Conservation (phyloP, 805 yeast species). For the Phaffomyces opuntiae region DNA sequence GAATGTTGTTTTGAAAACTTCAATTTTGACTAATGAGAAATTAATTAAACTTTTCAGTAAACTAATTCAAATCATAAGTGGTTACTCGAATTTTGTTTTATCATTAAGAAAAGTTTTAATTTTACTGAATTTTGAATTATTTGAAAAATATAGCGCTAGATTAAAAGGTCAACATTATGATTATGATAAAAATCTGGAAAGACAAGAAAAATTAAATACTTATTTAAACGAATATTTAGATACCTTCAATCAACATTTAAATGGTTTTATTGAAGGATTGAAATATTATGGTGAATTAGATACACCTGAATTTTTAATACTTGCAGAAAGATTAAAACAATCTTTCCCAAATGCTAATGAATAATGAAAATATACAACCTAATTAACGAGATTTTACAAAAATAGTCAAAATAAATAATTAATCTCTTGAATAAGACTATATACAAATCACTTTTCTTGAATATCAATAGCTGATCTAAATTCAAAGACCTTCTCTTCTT, state of each 20-base stretch:
- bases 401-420: background rate
- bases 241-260: constrained; percentile 37
- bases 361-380: background rate
- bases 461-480: no score
- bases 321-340: constrained; percentile 36
- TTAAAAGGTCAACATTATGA: constrained; percentile 34
- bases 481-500: no score
- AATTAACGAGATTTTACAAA: background rate
- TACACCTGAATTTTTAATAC: constrained; percentile 35
- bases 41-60: constrained; percentile 40
- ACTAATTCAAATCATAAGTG: constrained; percentile 40
- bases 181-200: constrained; percentile 29
- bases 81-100: constrained; percentile 40
- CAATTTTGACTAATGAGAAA: constrained; percentile 55
- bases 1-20: constrained; percentile 57
- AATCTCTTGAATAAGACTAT: background rate
- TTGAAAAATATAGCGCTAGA: constrained; percentile 28
- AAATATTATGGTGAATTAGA: constrained; percentile 44
- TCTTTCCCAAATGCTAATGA: constrained; percentile 18
- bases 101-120: constrained; percentile 51
- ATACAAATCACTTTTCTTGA: background rate
- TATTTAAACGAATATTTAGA: constrained; percentile 37
- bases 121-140: constrained; percentile 40
- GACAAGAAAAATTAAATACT: constrained; percentile 34
- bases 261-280: constrained; percentile 39